Conservation (phyloP, 768 basidiomycete genomes). For the Hortiboletus campestris region DNA sequence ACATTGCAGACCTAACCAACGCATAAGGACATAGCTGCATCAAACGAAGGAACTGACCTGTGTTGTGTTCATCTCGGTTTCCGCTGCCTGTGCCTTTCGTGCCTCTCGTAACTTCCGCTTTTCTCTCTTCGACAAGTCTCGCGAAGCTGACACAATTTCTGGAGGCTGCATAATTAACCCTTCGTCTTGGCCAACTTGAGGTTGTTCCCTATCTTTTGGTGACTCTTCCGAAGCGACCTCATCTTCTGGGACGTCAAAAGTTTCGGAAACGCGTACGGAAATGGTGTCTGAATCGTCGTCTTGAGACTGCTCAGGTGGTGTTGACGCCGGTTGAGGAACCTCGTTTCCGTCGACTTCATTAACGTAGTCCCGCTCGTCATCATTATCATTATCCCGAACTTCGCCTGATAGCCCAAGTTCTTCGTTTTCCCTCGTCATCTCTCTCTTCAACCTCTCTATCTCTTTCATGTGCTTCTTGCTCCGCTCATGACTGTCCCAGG, state of each 20-base stretch:
- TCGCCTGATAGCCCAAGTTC: constrained; percentile 53
- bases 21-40: constrained; percentile 9
- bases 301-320: constrained; percentile 8
- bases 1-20: constrained; percentile 56
- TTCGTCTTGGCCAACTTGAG: constrained; percentile 5
- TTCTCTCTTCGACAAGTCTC: constrained; percentile 69
- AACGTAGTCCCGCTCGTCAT: constrained; percentile 18
- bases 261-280: not conserved
- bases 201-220: constrained; percentile 4
- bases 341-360: constrained; percentile 8
- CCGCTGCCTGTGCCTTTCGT: constrained; percentile 49
- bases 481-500: constrained; percentile 95
- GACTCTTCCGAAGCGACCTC: constrained; percentile 1
- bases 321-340: constrained; percentile 12
- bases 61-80: not conserved
- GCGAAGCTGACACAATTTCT: constrained; percentile 5
- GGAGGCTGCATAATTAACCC: not conserved
- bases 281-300: not conserved
- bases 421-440: constrained; percentile 76
- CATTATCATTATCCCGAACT: constrained; percentile 25
- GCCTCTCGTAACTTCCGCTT: constrained; percentile 75
- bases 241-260: constrained; percentile 6
- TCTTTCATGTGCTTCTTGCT: constrained; percentile 93
- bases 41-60: constrained; percentile 10
- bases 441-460: constrained; percentile 69